Evolutionary conservation across 2,329 filamentous ascomycete genomes (phyloP), one percentile per base, ranked within the genome.

Genomic region (Epichloe uncinata): DNA sequence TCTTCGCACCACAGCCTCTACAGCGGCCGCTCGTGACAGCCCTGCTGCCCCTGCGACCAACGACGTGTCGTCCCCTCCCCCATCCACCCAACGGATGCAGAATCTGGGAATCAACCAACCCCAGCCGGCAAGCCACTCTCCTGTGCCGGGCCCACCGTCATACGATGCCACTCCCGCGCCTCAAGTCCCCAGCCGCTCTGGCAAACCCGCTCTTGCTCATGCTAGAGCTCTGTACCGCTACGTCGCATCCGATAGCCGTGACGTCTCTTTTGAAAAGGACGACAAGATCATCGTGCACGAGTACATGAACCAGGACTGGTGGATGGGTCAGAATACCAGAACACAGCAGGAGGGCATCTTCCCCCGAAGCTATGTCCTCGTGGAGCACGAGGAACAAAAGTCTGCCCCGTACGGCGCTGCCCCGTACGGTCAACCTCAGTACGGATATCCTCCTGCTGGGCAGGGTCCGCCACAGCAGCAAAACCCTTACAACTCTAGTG

Each of bases 271-370:
- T 52, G 80, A 87, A 62, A 82, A 84, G 54, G 84, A 90, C 62
- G 91, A 97, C 69, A 74, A 76, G 55, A 75, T 97, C 58, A 77
- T 79, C 52, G 85, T 97, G 20, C 79, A 81, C 56, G 87, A 95
- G 69, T 90, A 95, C 72, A 93, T 95, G 84, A 97, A 97, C 69
- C 81, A 83, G 54, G 90, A 97, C 68, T 97, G 91, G 91, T 96
- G 89, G 88, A 84, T 88, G 74, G 91, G 91, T 57, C 80, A 79
- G 58, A 95, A 95, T 68, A 73, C 84, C 61, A 81, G 88, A 48
- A 95, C 89, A 8, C 84, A 84, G 50, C 71, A 79, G 57, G 87
- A 95, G 69, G 91, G 91, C 59, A 95, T 97, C 65, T 97, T 97
- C 76, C 91, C 91, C 91, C 80, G 84, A 58, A 88, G 79, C 65